These are phyloP conservation scores for Talaromyces sp. DNA, from an alignment of 2,329 filamentous ascomycete genomes.

Conservation along the genomic window DNA sequence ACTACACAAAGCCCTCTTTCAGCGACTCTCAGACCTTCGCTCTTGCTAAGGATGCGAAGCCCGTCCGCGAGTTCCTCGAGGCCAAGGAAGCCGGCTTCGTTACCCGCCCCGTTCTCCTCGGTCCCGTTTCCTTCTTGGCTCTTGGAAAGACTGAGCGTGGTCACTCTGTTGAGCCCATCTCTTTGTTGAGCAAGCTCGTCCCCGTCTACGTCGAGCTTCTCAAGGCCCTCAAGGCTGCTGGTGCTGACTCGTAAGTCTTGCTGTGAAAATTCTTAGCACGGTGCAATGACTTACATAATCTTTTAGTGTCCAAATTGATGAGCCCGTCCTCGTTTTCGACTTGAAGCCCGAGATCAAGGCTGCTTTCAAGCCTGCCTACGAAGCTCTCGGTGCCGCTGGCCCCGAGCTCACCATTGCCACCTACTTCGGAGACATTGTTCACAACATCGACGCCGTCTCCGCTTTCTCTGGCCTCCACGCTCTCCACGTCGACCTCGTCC, in stretches of 20 bases:
- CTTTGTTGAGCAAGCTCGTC: slow-evolving; percentile 86
- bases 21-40: slow-evolving; percentile 97
- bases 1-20: slow-evolving; percentile 99
- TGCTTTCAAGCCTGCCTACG: slow-evolving; percentile 96
- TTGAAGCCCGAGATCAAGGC: slow-evolving; percentile 84
- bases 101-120: slow-evolving; percentile 91
- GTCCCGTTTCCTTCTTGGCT: slow-evolving; percentile 94
- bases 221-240: slow-evolving; percentile 87
- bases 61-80: slow-evolving; percentile 89
- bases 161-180: slow-evolving; percentile 88
- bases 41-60: slow-evolving; percentile 83
- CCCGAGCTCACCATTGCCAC: slow-evolving; percentile 89
- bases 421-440: slow-evolving; percentile 98
- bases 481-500: slow-evolving; percentile 93
- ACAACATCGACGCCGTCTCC: slow-evolving; percentile 91
- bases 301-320: slow-evolving; percentile 86
- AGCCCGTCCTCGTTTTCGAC: slow-evolving; percentile 95
- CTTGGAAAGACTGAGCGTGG: slow-evolving; percentile 98
- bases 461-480: slow-evolving; percentile 69
- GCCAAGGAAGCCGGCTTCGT: slow-evolving; percentile 93
- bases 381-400: slow-evolving; percentile 73
- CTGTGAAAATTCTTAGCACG: not conserved
- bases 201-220: slow-evolving; percentile 94
- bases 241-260: slow-evolving; percentile 60
- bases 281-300: not conserved